A percentile compares a stretch with the other conserved stretches of the same genome.
Evolutionary conservation across 805 yeast species (phyloP).

Genomic region (Dipodascopsis tothii): DNA sequence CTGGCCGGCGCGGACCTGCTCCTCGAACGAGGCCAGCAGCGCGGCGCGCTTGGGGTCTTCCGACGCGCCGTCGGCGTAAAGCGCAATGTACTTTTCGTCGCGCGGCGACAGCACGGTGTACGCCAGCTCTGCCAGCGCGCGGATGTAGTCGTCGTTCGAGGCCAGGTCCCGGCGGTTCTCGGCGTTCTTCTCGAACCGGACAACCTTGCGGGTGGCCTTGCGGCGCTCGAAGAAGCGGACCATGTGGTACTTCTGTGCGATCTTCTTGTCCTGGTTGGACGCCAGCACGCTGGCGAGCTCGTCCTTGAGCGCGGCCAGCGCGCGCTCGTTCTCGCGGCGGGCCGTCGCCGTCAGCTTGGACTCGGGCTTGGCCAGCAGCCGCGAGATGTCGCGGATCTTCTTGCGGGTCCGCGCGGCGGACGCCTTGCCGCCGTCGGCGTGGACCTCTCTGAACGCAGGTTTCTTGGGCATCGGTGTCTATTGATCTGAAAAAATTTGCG

Average conservation of each 20-base stretch:
- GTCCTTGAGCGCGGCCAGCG: conserved; percentile 52
- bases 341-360: conserved; percentile 47
- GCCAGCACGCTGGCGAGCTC: conserved; percentile 48
- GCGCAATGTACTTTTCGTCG: conserved; percentile 20
- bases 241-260: conserved; percentile 78
- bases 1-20: conserved; percentile 7
- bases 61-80: conserved; percentile 14
- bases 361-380: conserved; percentile 48
- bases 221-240: conserved; percentile 60
- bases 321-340: conserved; percentile 49
- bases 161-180: conserved; percentile 7
- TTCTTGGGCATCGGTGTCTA: no score
- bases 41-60: conserved; percentile 6
- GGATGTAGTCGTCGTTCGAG: conserved; percentile 2
- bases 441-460: no score
- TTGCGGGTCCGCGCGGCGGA: conserved; percentile 49
- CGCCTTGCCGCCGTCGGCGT: no score
- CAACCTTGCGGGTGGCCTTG: conserved; percentile 23
- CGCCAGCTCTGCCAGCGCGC: conserved; percentile 19
- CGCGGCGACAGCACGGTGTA: conserved; percentile 23
- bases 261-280: conserved; percentile 41
- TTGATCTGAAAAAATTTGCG: no score
- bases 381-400: conserved; percentile 77
- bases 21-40: conserved; percentile 10
- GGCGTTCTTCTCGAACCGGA: neutral